Conservation (phyloP, 2,329 filamentous ascomycete species). For the Stachybotrys echinatus region DNA sequence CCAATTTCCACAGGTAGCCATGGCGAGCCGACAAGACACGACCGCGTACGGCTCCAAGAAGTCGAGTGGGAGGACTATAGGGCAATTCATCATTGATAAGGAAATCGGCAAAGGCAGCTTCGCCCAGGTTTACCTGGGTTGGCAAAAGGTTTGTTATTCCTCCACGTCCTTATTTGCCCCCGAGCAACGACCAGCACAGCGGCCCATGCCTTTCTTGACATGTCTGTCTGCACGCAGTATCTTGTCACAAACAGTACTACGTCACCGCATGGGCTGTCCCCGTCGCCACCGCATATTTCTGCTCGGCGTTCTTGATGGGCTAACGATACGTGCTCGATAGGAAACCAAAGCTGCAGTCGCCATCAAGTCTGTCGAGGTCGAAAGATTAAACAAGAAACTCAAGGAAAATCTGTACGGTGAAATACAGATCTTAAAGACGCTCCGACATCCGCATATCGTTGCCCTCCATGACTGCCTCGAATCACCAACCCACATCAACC, state of each 20-base stretch:
- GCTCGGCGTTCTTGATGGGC: no score
- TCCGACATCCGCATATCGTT: conserved; percentile 95
- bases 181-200: no score
- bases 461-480: conserved; percentile 93
- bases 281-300: no score
- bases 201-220: no score
- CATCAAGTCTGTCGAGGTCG: conserved; percentile 92
- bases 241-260: no score
- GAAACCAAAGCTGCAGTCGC: conserved; percentile 78
- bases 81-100: conserved; percentile 75
- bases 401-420: conserved; percentile 94
- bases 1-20: conserved; percentile 28
- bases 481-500: conserved; percentile 80
- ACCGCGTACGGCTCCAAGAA: conserved; percentile 29
- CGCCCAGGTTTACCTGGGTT: conserved; percentile 86
- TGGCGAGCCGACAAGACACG: conserved; percentile 32
- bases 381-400: conserved; percentile 89
- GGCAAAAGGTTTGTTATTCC: conserved; percentile 60
- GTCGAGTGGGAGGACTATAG: conserved; percentile 41
- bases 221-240: no score
- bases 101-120: conserved; percentile 98
- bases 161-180: not conserved
- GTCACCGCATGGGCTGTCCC: no score
- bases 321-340: conserved; percentile 36
- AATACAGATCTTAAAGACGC: conserved; percentile 88